A percentile compares a stretch with the other conserved stretches of the same genome.
Evolutionary conservation across 1,139 yeast species (phyloP).

Genomic region (Magnusiomyces ingens): DNA sequence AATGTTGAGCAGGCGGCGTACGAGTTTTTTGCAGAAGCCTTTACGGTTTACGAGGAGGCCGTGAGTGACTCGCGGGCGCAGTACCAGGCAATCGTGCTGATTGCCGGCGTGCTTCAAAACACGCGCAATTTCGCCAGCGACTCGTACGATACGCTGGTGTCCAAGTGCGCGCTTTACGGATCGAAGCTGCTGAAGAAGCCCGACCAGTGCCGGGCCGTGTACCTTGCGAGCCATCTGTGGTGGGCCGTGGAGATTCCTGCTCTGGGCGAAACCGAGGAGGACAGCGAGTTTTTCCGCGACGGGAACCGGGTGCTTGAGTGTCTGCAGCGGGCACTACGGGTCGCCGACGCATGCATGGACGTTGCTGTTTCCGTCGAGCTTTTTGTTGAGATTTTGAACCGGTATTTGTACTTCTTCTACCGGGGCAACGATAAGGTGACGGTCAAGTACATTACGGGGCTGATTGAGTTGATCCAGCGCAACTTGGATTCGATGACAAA

Average conservation of each 20-base stretch:
- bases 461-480: conserved; percentile 75
- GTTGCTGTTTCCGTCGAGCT: conserved; percentile 69
- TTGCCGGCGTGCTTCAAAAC: conserved; percentile 57
- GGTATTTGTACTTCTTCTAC: conserved; percentile 76
- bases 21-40: conserved; percentile 85
- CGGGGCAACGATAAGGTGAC: conserved; percentile 74
- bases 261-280: conserved; percentile 44
- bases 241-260: conserved; percentile 67
- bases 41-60: conserved; percentile 80
- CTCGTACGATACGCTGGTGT: conserved; percentile 72
- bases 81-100: conserved; percentile 45
- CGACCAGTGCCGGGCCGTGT: conserved; percentile 90
- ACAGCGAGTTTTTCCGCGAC: conserved; percentile 41
- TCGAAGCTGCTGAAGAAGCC: conserved; percentile 84
- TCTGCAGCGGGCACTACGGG: conserved; percentile 68
- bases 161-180: conserved; percentile 81
- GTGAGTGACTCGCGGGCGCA: conserved; percentile 57
- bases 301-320: conserved; percentile 62
- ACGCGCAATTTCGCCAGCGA: conserved; percentile 52
- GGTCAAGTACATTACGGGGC: conserved; percentile 70
- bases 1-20: conserved; percentile 60
- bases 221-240: conserved; percentile 86
- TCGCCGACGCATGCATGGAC: conserved; percentile 92
- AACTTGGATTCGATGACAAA: conserved; percentile 44
- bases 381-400: conserved; percentile 82